These are phyloP conservation scores for Bretschneidera sinensis DNA, from an alignment of 345 rosid species.

Conservation along the genomic window DNA sequence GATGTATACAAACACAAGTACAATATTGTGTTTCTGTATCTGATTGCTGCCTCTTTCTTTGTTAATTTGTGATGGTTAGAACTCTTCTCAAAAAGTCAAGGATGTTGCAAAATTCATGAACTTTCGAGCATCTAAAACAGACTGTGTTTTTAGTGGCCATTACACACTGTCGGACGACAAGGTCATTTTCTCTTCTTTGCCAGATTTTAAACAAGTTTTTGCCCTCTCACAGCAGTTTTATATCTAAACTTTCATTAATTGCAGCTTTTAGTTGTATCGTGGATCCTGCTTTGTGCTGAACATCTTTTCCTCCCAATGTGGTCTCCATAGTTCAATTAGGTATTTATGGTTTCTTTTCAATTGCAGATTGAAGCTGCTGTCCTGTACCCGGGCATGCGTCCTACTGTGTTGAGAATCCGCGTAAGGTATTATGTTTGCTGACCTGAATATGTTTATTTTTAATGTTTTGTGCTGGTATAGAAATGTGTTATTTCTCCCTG, in stretches of 20 bases:
- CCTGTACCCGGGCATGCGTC: constrained; percentile 70
- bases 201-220: background rate
- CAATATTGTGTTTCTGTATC: constrained; percentile 8
- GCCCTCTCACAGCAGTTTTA: no score
- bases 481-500: no score
- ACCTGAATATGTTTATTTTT: background rate
- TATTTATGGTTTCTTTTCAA: background rate
- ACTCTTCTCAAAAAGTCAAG: constrained; percentile 80
- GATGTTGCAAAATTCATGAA: constrained; percentile 84
- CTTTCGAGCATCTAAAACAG: constrained; percentile 68
- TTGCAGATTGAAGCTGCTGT: constrained; percentile 89
- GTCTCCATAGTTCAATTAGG: background rate
- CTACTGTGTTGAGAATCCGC: constrained; percentile 75
- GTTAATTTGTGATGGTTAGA: constrained; percentile 37
- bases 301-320: constrained; percentile 1
- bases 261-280: background rate
- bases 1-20: background rate
- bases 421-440: constrained; percentile 51
- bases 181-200: constrained; percentile 34
- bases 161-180: constrained; percentile 71
- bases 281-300: background rate
- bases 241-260: background rate
- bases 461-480: no score
- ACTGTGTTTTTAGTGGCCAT: constrained; percentile 62
- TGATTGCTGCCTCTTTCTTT: constrained; percentile 5